These are phyloP conservation scores for Fusarium veterinarium DNA, from an alignment of 2,329 filamentous ascomycete species.

Conservation along the genomic window DNA sequence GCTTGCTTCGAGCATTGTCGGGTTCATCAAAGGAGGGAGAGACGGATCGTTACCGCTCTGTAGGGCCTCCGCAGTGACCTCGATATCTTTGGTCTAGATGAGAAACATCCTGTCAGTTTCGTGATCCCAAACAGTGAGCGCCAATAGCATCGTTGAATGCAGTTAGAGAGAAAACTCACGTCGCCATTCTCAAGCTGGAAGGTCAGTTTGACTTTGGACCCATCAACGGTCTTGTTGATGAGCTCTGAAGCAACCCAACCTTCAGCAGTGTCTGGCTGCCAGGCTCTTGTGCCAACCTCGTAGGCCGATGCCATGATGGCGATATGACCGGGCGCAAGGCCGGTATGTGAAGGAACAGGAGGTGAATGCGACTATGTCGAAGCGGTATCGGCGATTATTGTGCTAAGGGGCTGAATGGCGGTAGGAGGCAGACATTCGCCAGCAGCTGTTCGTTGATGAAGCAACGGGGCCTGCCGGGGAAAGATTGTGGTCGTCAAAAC, in stretches of 20 bases:
- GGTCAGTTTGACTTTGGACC: slow-evolving; percentile 86
- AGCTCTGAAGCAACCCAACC: slow-evolving; percentile 99
- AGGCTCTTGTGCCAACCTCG: slow-evolving; percentile 96
- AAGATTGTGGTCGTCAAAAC: slow-evolving; percentile 22
- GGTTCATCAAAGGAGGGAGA: slow-evolving; percentile 96
- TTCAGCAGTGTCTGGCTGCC: slow-evolving; percentile 96
- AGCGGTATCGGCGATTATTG: slow-evolving; percentile 34
- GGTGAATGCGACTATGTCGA: slow-evolving; percentile 37
- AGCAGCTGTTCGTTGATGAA: slow-evolving; percentile 23
- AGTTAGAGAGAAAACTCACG: slow-evolving; percentile 60
- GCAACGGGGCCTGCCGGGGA: slow-evolving; percentile 35
- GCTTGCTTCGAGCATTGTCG: slow-evolving; percentile 96
- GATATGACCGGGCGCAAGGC: slow-evolving; percentile 43
- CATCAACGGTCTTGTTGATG: slow-evolving; percentile 83
- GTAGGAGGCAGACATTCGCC: slow-evolving; percentile 48
- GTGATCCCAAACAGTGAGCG: not conserved
- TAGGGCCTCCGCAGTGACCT: slow-evolving; percentile 81
- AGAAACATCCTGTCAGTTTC: slow-evolving; percentile 23
- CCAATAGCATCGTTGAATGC: not conserved
- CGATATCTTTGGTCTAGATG: slow-evolving; percentile 75
- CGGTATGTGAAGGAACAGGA: slow-evolving; percentile 27
- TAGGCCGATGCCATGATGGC: slow-evolving; percentile 88
- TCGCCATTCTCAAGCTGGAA: slow-evolving; percentile 95
- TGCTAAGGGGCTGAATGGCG: slow-evolving; percentile 40
- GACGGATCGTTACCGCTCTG: slow-evolving; percentile 80